Base-by-base conservation (phyloP, 176 grass and related monocot species). In the Avena eriantha region DNA sequence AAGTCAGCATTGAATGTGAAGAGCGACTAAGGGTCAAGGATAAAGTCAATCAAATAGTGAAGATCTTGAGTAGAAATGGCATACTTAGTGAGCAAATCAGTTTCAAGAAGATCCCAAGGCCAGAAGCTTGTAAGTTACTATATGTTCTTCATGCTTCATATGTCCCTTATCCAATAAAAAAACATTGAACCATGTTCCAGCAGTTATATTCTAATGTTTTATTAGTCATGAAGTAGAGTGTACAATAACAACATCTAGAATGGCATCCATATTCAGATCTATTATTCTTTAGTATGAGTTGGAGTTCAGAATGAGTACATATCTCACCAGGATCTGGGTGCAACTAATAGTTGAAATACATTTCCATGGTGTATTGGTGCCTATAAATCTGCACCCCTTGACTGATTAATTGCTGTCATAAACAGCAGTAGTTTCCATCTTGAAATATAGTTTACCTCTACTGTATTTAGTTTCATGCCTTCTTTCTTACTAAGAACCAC, bases 1-100 rank as follows among this genome's bases (percentile, higher is more conserved):
- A 51, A 75, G 72, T 75, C 23, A 31, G 72, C 72, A 75, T 75
- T 51, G 72, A 75, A 75, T 75, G 46, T 75, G 47, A 76, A 53
- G 73, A 76, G 23, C 24, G 26, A 50, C 73, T 76, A 76, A 76
- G 47, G 47, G 47, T 76, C 47, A 76, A 76, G 47, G 73, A 51
- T 18, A 76, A 76, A 45, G 23, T 76, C 73, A 76, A 76, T 23
- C 46, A 76, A 51, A 76, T 76, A 50, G 73, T 76, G 47, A 76
- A 76, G 15, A 76, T 76, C 73, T 18, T 76, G 23, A 51, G 14
- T 51, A 76, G 73, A 53, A 76, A 51, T 53, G 23, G 73, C 1
- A 8, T 75, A 31, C 73, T 76, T 76, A 51, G 23, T 31, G 73
- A 51, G 15, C 48, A 53, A 3, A 76, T 76, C 47, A 31, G 73